Evolutionary conservation across 495 filamentous ascomycete species (phyloP).

Genomic region (Neurospora pannonica): DNA sequence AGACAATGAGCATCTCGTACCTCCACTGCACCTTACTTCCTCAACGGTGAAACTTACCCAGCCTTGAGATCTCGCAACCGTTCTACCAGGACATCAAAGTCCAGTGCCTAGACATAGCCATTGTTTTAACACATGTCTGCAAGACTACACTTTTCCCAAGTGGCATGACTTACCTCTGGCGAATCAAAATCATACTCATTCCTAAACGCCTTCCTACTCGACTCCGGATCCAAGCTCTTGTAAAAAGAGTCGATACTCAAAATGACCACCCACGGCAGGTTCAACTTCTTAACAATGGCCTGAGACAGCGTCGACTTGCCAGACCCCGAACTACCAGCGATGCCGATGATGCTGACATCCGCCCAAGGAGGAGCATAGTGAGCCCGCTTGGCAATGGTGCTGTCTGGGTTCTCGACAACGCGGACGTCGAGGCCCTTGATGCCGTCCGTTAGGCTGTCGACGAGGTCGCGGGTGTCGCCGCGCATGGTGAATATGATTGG

Average conservation of each 20-base stretch:
- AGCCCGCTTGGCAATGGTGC: conserved; percentile 37
- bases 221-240: conserved; percentile 66
- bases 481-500: not conserved
- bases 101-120: conserved; percentile 51
- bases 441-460: not conserved
- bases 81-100: conserved; percentile 86
- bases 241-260: conserved; percentile 98
- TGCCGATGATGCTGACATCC: conserved; percentile 86
- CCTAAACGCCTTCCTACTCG: conserved; percentile 64
- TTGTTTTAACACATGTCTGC: not conserved
- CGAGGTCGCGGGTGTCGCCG: not conserved
- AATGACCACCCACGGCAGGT: conserved; percentile 95
- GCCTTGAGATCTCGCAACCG: conserved; percentile 73
- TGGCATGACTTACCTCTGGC: conserved; percentile 43
- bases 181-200: conserved; percentile 97
- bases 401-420: conserved; percentile 13
- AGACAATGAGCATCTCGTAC: not conserved
- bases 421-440: conserved; percentile 2
- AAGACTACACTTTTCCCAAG: not conserved
- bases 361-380: conserved; percentile 93
- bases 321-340: conserved; percentile 91
- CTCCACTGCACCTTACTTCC: conserved; percentile 1
- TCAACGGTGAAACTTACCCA: conserved; percentile 50
- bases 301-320: conserved; percentile 94
- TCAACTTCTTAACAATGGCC: conserved; percentile 80